These are phyloP conservation scores for Paecilomyces sp. DNA, from an alignment of 2,329 filamentous ascomycete species.

Conservation along the genomic window DNA sequence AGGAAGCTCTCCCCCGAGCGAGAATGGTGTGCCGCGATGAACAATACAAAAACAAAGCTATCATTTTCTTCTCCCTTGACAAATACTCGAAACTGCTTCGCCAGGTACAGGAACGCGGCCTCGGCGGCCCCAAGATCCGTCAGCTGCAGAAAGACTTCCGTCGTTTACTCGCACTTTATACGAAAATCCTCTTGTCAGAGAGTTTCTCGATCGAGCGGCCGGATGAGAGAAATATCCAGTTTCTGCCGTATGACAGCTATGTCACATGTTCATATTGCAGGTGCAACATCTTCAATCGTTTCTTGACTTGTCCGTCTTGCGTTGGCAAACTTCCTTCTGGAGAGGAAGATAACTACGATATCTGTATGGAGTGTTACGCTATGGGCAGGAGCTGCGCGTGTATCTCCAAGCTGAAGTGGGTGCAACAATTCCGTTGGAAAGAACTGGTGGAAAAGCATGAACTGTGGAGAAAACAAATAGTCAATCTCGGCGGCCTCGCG, in stretches of 20 bases:
- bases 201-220: constrained; percentile 62
- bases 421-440: constrained; percentile 85
- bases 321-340: constrained; percentile 59
- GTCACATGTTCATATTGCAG: constrained; percentile 94
- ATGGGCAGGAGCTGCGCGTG: constrained; percentile 93
- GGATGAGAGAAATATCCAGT: constrained; percentile 64
- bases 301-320: constrained; percentile 85
- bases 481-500: constrained; percentile 62
- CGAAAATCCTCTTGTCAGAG: constrained; percentile 73
- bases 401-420: constrained; percentile 78
- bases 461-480: constrained; percentile 70
- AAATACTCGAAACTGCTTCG: constrained; percentile 62
- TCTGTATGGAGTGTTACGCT: constrained; percentile 98
- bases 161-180: constrained; percentile 69
- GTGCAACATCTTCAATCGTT: constrained; percentile 94
- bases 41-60: constrained; percentile 98
- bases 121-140: constrained; percentile 48
- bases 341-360: constrained; percentile 81
- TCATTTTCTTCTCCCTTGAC: constrained; percentile 77
- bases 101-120: constrained; percentile 48
- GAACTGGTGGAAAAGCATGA: constrained; percentile 74
- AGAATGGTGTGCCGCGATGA: constrained; percentile 92
- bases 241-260: constrained; percentile 76
- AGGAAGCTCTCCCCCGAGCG: constrained; percentile 81
- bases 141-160: constrained; percentile 80